Evolutionary conservation across 1,284 basidiomycete species (phyloP), one percentile per base, ranked within the genome.

Genomic region (Athelia psychrophila): DNA sequence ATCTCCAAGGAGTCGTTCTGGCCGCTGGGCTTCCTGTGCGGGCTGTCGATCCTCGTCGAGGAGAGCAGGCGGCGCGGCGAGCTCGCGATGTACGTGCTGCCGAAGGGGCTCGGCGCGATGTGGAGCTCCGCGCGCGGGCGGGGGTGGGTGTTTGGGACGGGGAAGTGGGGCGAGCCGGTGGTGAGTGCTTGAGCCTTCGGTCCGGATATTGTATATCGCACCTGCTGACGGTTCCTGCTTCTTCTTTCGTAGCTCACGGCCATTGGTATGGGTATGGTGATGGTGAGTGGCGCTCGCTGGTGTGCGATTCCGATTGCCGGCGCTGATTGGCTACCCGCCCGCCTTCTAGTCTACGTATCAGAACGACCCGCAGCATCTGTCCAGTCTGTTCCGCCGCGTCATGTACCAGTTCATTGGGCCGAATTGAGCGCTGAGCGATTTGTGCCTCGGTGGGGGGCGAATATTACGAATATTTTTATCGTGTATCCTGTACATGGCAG

Each of bases 381-480:
- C 91, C 0, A 91, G 93, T 0, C 75, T 98, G 5, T 92, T 98
- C 12, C 78, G 93, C 55, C 77, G 88, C 49, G 84, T 98, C 58
- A 64, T 98, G 59, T 98, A 95, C 69, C 95, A 98, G 65, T 90
- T 96, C 55, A 84, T 95, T 59, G 94, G 93, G 3, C 91, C 93
- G 1, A 93, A 92, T 64, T 92, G 55, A 64, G 27, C 6, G 27
- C 27, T 30, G 27, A n/a, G n/a, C n/a, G n/a, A n/a, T n/a, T n/a
- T n/a, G n/a, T n/a, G n/a, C n/a, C n/a, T n/a, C n/a, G n/a, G n/a
- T n/a, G n/a, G n/a, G n/a, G n/a, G n/a, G n/a, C n/a, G n/a, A n/a
- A n/a, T n/a, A n/a, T n/a, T n/a, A n/a, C n/a, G n/a, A n/a, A n/a
- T n/a, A n/a, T n/a, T n/a, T n/a, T n/a, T n/a, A n/a, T n/a, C n/a